Base-by-base conservation (phyloP, 441 rosid species). In the Geranium incanum region DNA sequence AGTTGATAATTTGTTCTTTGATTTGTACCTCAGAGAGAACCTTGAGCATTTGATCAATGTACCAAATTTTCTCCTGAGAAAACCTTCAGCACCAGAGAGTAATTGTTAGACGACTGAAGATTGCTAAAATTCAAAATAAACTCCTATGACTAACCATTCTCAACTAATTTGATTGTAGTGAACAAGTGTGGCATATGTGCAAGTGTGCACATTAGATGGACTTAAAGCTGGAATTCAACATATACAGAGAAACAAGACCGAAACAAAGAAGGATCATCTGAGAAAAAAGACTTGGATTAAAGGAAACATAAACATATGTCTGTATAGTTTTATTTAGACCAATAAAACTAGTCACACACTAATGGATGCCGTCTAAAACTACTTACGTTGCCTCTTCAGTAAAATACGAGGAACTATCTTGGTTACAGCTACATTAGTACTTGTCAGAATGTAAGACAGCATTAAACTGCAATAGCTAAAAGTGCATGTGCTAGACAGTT, bases 11-110 rank as follows among this genome's bases (percentile, higher is more conserved):
- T 37, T 76, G 59, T 66, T 43, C n/a, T 70, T 78, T 70, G 71
- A 77, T 43, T 75, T 75, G 75, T 92, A 93, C 99, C 99, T 95
- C 93, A 7, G 94, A 85, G 57, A 95, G 92, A 86, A 93, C 97
- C 91, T 88, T 95, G 83, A 95, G 92, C 98, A 95, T 95, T 88
- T 93, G 98, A 85, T 93, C 96, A 75, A 93, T 88, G 84, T 95
- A 91, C 99, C 99, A 95, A 37, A 84, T 84, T 81, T 95, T 95
- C 78, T 95, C 97, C 0, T 93, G 93, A 70, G 99, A 88, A 87
- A 89, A 95, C 95, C 99, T 95, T 72, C 75, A 79, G 65, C 45
- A 77, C 68, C 71, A 78, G 77, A 85, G 60, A 52, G 74, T 70
- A 59, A 71, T 70, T 73, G 72, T 72, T 71, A 80, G 77, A 63